Evolutionary conservation across 768 basidiomycete genomes (phyloP).

Genomic region (Rhodocollybia butyracea): DNA sequence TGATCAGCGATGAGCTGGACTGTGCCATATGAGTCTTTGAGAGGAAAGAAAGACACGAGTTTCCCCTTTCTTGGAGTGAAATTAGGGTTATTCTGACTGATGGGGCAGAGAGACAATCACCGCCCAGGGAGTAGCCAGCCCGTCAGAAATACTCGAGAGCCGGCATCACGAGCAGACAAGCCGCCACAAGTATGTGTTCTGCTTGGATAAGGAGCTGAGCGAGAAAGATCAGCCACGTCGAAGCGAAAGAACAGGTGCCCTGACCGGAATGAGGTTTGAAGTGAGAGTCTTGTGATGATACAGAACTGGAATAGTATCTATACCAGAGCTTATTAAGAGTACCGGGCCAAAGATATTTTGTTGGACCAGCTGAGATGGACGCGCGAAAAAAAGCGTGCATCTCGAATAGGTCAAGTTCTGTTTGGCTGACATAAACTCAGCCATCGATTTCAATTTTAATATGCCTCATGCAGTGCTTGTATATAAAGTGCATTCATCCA

Average conservation of each 20-base stretch:
- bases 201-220: constrained; percentile 51
- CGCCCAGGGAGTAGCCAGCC: constrained; percentile 84
- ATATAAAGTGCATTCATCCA: constrained; percentile 11
- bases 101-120: constrained; percentile 45
- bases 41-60: constrained; percentile 78
- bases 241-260: constrained; percentile 18
- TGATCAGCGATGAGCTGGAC: constrained; percentile 76
- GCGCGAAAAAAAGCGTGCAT: constrained; percentile 8
- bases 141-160: constrained; percentile 61
- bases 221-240: constrained; percentile 15
- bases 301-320: constrained; percentile 18
- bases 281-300: constrained; percentile 18
- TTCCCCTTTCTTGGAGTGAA: constrained; percentile 59
- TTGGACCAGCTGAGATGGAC: neutral
- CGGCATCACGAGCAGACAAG: constrained; percentile 49
- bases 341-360: constrained; percentile 2
- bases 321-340: neutral
- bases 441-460: constrained; percentile 24
- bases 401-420: neutral
- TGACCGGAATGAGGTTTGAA: constrained; percentile 28
- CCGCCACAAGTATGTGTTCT: constrained; percentile 66
- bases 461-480: constrained; percentile 11
- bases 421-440: constrained; percentile 4
- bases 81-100: constrained; percentile 27
- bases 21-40: constrained; percentile 75